phyloP scores from a whole-genome alignment of 192 early-diverging fungal genomes.

The Jimgerdemannia flammicorona region DNA sequence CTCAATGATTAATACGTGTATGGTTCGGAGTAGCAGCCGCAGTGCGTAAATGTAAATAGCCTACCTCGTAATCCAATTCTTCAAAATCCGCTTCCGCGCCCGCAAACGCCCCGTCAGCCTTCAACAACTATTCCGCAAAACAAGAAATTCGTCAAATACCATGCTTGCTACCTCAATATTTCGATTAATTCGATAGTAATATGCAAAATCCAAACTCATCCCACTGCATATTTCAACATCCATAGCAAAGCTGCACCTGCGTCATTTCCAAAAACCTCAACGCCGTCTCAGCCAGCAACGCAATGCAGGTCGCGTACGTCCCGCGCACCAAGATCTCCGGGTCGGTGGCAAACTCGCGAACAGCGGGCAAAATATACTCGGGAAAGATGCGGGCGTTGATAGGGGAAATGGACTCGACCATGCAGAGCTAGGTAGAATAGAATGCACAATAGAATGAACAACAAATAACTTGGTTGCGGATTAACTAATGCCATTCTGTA shows the following conservation, averaged over 20 bases:
- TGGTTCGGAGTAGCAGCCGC: background rate
- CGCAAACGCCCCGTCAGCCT: slow-evolving; percentile 40
- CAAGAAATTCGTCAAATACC: background rate
- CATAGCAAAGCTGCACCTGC: slow-evolving; percentile 35
- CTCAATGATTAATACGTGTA: background rate
- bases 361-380: slow-evolving; percentile 81
- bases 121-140: slow-evolving; percentile 29
- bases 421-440: slow-evolving; percentile 50
- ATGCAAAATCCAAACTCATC: background rate
- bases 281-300: slow-evolving; percentile 75
- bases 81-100: slow-evolving; percentile 33
- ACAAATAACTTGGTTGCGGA: too few species aligned
- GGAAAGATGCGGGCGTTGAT: slow-evolving; percentile 85
- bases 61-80: slow-evolving; percentile 47
- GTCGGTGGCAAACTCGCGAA: slow-evolving; percentile 69
- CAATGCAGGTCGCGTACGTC: slow-evolving; percentile 80
- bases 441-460: background rate
- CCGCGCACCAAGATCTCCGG: slow-evolving; percentile 72
- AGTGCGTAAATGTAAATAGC: background rate
- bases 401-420: slow-evolving; percentile 71
- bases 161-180: background rate
- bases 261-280: slow-evolving; percentile 69
- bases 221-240: background rate
- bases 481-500: background rate
- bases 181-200: too few species aligned